Evolutionary conservation across 352 stramenopile species (phyloP).

Genomic region (Pythium periplocum): DNA sequence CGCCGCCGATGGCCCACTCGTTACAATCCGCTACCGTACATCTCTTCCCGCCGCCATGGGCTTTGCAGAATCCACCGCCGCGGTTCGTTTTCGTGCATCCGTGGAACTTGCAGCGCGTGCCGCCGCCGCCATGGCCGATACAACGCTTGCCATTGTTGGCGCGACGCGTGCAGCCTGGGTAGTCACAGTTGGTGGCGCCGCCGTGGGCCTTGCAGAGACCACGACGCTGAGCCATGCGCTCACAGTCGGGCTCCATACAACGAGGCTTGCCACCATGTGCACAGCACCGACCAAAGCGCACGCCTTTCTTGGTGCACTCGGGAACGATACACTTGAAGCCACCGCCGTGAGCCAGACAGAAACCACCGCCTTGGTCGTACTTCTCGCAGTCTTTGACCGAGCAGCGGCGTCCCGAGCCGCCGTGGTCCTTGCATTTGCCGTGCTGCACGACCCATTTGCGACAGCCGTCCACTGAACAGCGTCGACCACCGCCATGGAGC

Average conservation of each 20-base stretch:
- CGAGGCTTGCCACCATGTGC: constrained; percentile 69
- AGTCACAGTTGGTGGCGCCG: constrained; percentile 58
- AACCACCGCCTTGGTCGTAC: constrained; percentile 74
- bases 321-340: constrained; percentile 61
- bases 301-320: constrained; percentile 77
- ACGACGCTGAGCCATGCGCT: constrained; percentile 53
- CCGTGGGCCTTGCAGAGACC: constrained; percentile 81
- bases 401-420: constrained; percentile 65
- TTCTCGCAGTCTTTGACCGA: constrained; percentile 61
- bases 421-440: constrained; percentile 72
- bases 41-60: constrained; percentile 76
- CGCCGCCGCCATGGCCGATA: constrained; percentile 77
- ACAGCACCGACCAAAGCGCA: constrained; percentile 73
- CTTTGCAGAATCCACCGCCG: constrained; percentile 73
- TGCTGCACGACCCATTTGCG: constrained; percentile 60
- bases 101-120: constrained; percentile 57
- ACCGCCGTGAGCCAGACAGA: constrained; percentile 67
- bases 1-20: constrained; percentile 68
- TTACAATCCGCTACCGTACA: constrained; percentile 51
- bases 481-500: constrained; percentile 52
- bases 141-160: constrained; percentile 77
- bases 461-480: constrained; percentile 45
- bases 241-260: constrained; percentile 60
- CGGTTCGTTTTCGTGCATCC: constrained; percentile 73
- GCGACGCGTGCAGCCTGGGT: constrained; percentile 52